Evolutionary conservation across 75 land plant species (phyloP), one percentile per base, ranked within the genome.

Genomic region (Cryptomeria japonica): DNA sequence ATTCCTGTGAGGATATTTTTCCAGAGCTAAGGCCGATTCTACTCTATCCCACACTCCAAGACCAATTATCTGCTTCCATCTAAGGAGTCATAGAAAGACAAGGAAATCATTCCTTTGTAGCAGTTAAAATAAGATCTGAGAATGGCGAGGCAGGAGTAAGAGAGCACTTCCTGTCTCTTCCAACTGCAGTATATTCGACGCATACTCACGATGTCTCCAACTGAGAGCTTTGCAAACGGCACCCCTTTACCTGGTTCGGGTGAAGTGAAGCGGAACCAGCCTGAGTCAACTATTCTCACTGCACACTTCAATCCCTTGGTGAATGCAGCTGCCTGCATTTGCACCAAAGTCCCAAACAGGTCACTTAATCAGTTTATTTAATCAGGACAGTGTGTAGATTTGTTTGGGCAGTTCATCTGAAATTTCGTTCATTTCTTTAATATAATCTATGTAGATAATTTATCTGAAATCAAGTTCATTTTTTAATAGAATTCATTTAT

Each of bases 101-200:
- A 87, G 0, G 88, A 80, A 9, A 44, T 15, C 16, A 82, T 32
- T 1, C 88, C 58, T 31, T 87, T 36, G 0, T 34, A 4, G 15
- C 39, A 0, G 13, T 13, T 14, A 4, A 87, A 80, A 31, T 82
- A 87, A n/a, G 88, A 42, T 44, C 84, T 87, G 16, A 87, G 88
- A 14, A 87, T 46, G 14, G 85, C 85, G 4, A 87, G 83, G 86
- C 85, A 87, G 6, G 49, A 82, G n/a, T 87, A 87, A 1, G 88
- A 82, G 28, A 87, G 85, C 16, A 80, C 55, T 1, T 87, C 38
- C 85, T 87, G 36, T 53, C 5, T 49, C 84, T 79, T 19, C 36
- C 11, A 51, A 37, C 56, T 2, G 31, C 2, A 39, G 2, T 42
- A 18, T 46, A 87, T 15, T 36, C 84, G 47, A 13, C 53, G 53